Evolutionary conservation across 192 early-diverging fungal genomes (phyloP).

Genomic region (Coemansia sp.): DNA sequence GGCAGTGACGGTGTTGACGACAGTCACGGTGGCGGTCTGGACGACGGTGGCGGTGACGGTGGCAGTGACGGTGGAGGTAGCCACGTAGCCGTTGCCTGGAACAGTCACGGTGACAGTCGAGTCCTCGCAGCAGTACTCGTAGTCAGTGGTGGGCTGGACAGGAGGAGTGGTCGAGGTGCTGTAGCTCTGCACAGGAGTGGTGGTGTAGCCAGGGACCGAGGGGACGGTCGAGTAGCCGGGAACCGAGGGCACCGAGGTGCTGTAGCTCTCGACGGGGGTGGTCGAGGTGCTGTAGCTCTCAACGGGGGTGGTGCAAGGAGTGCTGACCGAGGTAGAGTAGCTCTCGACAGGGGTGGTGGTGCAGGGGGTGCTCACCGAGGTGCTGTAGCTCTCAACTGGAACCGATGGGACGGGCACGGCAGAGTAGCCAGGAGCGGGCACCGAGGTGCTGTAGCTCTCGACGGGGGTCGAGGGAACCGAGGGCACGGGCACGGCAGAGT

Average conservation of each 20-base stretch:
- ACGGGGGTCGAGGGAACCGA: background rate
- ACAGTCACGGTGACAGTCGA: conserved; percentile 39
- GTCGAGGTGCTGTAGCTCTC: conserved; percentile 8
- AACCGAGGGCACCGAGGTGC: background rate
- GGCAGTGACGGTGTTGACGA: conserved; percentile 19
- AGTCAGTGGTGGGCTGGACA: conserved; percentile 17
- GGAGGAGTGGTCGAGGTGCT: background rate
- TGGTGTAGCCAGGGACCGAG: conserved; percentile 8
- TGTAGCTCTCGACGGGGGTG: background rate
- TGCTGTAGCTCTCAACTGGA: conserved; percentile 4
- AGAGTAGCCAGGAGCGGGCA: conserved; percentile 1
- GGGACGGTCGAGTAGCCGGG: conserved; percentile 16
- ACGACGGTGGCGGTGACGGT: conserved; percentile 3
- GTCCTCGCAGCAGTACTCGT: conserved; percentile 51
- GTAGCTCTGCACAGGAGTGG: conserved; percentile 9
- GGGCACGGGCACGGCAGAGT: no score
- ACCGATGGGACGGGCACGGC: conserved; percentile 5
- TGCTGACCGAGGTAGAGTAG: no score
- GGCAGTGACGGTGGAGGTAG: conserved; percentile 22
- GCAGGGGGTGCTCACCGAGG: background rate
- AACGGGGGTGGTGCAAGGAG: conserved; percentile 12
- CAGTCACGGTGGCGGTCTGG: conserved; percentile 7
- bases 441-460: conserved; percentile 11
- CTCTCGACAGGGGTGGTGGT: background rate
- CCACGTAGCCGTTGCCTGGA: conserved; percentile 16